A percentile compares a stretch with the other conserved stretches of the same genome.
phyloP scores from a whole-genome alignment of 345 rosid species.

The Salix dunnii region DNA sequence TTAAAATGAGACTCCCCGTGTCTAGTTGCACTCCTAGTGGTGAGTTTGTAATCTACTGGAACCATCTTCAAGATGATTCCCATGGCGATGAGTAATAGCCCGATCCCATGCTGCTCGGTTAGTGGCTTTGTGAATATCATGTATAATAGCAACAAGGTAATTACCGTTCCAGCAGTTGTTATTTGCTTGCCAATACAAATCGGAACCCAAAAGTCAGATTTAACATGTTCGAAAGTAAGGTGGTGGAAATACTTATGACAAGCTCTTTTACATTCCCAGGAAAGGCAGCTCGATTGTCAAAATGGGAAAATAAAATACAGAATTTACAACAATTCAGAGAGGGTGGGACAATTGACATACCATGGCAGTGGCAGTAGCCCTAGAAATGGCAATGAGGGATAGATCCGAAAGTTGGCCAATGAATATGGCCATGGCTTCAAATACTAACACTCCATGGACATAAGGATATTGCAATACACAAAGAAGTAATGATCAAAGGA shows the following conservation, averaged over 20 bases:
- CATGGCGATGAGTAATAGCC: slow-evolving; percentile 73
- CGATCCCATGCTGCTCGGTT: slow-evolving; percentile 75
- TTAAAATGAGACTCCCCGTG: slow-evolving; percentile 16
- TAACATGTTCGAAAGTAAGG: neutral
- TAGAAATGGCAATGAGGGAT: slow-evolving; percentile 87
- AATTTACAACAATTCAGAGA: neutral
- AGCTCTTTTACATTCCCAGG: neutral
- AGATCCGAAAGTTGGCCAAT: slow-evolving; percentile 90
- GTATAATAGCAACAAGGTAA: slow-evolving; percentile 66
- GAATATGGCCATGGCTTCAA: slow-evolving; percentile 96
- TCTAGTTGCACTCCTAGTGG: slow-evolving; percentile 22
- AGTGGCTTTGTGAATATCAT: slow-evolving; percentile 87
- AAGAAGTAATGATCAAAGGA: neutral
- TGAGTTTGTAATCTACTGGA: slow-evolving; percentile 47
- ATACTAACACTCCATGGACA: slow-evolving; percentile 80
- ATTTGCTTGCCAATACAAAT: slow-evolving; percentile 37
- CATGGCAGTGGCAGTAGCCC: slow-evolving; percentile 97
- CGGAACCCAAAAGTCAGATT: neutral
- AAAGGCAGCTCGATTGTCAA: neutral
- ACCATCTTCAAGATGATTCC: slow-evolving; percentile 76
- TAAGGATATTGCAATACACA: slow-evolving; percentile 60
- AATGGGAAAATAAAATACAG: too few relatives aligned
- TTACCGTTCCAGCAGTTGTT: slow-evolving; percentile 84
- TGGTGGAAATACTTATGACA: neutral
- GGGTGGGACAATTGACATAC: slow-evolving; percentile 30